Base-by-base conservation (phyloP, 2,329 filamentous ascomycete genomes). In the Blastomyces silverae region DNA sequence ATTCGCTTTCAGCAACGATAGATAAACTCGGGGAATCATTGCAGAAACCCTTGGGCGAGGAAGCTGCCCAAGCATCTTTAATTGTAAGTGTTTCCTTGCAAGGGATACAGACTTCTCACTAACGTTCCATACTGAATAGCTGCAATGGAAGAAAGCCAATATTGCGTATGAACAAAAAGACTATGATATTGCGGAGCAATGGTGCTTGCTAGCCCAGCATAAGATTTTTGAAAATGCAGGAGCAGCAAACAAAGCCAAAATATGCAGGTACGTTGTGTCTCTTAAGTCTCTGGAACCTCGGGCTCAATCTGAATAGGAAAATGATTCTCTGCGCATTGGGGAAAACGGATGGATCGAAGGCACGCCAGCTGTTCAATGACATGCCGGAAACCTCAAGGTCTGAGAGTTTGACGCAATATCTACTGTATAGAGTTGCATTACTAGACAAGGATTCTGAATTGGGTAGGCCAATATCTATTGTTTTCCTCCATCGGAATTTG, bases 111-210 rank as follows among this genome's bases (percentile, higher is more conserved):
- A 66, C 13, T 56, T 28, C 48, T 15, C 5, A 28, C 44, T 61
- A 46, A 68, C 63, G 64, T 63, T 17, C 5, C 10, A 59, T 15
- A 31, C 20, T 10, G 37, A 44, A 28, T 64, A 93, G 89, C 75
- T 96, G 3, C 77, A 96, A 3, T 97, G 92, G 91, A 94, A 91
- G 75, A 84, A 82, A 34, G 80, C 90, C n/a, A 89, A 92, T 62
- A 76, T 80, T 0, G 79, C 80, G 17, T 85, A 84, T 67, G 77
- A 76, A 0, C 80, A 83, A 42, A 78, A 81, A 1, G 77, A 85
- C 20, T 84, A 83, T 64, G 78, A 81, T 2, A 68, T 79, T 17
- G 84, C 88, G 0, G 83, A 88, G 67, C 76, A 79, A 61, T 97
- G 91, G 91, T 95, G 90, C 70, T 80, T 76, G 8, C 73, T 91